These are phyloP conservation scores for Cucumis hystrix DNA, from an alignment of 306 rosid genomes.

Conservation along the genomic window DNA sequence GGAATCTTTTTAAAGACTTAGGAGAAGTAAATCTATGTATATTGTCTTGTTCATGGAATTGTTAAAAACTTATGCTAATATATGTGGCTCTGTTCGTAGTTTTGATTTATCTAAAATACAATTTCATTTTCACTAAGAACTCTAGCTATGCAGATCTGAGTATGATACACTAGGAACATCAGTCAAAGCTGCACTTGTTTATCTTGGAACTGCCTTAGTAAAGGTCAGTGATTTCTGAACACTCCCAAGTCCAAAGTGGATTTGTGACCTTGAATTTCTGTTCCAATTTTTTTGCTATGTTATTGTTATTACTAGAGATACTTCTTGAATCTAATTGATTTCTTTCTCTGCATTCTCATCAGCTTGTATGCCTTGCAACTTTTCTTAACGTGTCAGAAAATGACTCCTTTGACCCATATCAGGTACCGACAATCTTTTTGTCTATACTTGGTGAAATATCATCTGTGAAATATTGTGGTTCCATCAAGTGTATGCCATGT, in stretches of 20 bases:
- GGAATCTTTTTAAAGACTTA: background rate
- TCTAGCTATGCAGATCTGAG: constrained; percentile 61
- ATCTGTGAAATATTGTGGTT: background rate
- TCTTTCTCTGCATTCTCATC: constrained; percentile 5
- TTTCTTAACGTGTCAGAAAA: constrained; percentile 92
- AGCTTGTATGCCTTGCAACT: constrained; percentile 97
- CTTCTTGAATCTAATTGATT: background rate
- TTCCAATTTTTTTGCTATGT: background rate
- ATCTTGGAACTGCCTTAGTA: constrained; percentile 85
- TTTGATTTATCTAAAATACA: background rate
- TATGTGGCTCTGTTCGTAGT: background rate
- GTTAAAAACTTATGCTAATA: background rate
- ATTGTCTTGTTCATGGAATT: background rate
- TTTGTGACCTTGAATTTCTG: background rate
- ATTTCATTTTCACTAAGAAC: background rate
- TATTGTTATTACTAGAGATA: background rate
- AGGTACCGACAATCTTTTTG: constrained; percentile 29
- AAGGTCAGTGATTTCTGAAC: constrained; percentile 49
- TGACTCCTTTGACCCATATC: constrained; percentile 93
- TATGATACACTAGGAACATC: constrained; percentile 97
- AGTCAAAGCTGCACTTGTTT: constrained; percentile 73
- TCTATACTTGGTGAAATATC: background rate
- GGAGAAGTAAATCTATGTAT: background rate
- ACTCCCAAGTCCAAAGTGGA: background rate
- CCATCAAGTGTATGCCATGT: background rate